phyloP scores from a whole-genome alignment of 371 early-diverging fungal genomes.

The Mortierella sp. region DNA sequence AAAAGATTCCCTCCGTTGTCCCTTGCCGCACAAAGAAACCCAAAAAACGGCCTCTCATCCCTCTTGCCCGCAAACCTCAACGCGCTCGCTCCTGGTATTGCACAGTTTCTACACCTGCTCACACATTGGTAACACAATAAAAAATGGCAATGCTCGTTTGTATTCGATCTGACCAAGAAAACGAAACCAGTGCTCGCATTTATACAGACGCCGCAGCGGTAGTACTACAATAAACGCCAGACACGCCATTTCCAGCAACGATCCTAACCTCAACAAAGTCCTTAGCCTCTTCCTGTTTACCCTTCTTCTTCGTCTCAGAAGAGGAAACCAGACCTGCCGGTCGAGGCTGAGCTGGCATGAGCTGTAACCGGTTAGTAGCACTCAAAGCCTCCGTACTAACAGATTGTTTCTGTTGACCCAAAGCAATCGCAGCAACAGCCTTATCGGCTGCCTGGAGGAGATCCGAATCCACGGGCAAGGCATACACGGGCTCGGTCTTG shows the following conservation, averaged over 20 bases:
- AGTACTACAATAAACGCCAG: slow-evolving; percentile 40
- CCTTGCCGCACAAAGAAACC: neutral
- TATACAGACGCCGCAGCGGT: neutral
- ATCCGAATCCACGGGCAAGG: slow-evolving; percentile 52
- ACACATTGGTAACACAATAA: neutral
- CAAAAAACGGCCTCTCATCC: neutral
- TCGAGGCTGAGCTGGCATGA: slow-evolving; percentile 41
- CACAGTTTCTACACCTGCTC: neutral
- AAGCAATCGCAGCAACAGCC: slow-evolving; percentile 38
- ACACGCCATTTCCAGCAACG: slow-evolving; percentile 55
- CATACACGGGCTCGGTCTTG: slow-evolving; percentile 47
- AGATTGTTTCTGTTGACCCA: slow-evolving; percentile 10
- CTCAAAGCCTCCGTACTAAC: slow-evolving; percentile 12
- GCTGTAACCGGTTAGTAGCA: slow-evolving; percentile 53
- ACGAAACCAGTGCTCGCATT: too few relatives aligned
- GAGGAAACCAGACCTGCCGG: neutral
- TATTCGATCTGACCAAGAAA: neutral
- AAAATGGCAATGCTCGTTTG: neutral
- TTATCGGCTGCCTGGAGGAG: slow-evolving; percentile 37
- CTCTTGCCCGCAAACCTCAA: neutral
- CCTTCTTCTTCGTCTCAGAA: slow-evolving; percentile 1
- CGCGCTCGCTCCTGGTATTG: neutral
- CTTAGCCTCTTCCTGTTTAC: neutral
- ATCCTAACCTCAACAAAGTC: slow-evolving; percentile 49
- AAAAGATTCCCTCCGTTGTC: neutral